Base-by-base conservation (phyloP, 352 stramenopile genomes). In the Phytophthora pluvialis region DNA sequence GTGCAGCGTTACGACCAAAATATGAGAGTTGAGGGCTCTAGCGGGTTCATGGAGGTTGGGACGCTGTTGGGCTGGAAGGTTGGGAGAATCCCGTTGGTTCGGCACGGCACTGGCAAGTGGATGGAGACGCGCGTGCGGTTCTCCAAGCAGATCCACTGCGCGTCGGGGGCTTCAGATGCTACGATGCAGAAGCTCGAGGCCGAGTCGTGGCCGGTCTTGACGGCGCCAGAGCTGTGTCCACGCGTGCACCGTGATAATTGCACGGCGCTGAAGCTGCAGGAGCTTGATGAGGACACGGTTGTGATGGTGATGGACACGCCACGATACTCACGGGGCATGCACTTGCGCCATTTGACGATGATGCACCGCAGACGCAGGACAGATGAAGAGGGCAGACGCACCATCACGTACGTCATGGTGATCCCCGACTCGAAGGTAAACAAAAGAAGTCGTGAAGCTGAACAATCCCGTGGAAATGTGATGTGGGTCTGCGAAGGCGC, bases 401-500 rank as follows among this genome's bases (percentile, higher is more conserved):
- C 35, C 2, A 57, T 66, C 8, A 55, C 51, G 9, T 73, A 60
- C 43, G 63, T 58, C 10, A 61, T 76, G 49, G 53, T 73, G 1
- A 68, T 79, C 49, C 43, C 71, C 2, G 64, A 74, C 31, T 74
- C 71, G 3, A 26, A 47, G 9, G 53, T 49, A 3, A 76, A 79
- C 38, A 46, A 49, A 16, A 57, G 56, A 13, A 67, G 38, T n/a
- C 47, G 60, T 16, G 67, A 67, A n/a, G 59, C 67, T 5, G 62
- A 76, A 47, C 26, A 47, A 8, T 60, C 50, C 4, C 60, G 38
- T 4, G 35, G 32, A 10, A 29, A 44, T 3, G 50, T 79, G 2
- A 40, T 65, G 12, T 79, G 71, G 71, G 36, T 76, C 25, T 61
- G 51, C 32, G 69, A 76, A 51, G 71, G 67, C 10, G 71, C 57